Evolutionary conservation across 164 flowering plant species (phyloP), one percentile per base, ranked within the genome.

Genomic region (Aristolochia contorta): DNA sequence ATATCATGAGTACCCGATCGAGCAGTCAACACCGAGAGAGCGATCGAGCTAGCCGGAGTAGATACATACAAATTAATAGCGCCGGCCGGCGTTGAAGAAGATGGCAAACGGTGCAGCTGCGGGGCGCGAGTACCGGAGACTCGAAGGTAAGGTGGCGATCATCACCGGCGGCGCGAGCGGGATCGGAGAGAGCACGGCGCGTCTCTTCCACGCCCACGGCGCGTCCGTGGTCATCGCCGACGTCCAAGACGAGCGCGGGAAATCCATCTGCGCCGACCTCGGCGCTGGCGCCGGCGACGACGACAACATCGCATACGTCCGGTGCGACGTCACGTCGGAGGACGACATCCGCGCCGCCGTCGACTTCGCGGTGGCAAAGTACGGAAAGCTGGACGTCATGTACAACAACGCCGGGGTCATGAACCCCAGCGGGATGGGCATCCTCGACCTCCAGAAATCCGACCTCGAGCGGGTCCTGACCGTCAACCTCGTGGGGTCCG

Each of bases 81-180:
- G n/a, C n/a, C n/a, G n/a, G n/a, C n/a, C n/a, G n/a, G n/a, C 5
- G 30, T 27, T 5, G 30, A 27, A 27, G 43, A 37, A 37, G 43
- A 37, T 37, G 43, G 43, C 43, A n/a, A n/a, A n/a, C n/a, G n/a
- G n/a, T n/a, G n/a, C n/a, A n/a, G n/a, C n/a, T n/a, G n/a, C n/a
- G n/a, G n/a, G n/a, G n/a, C n/a, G n/a, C n/a, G n/a, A n/a, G n/a
- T 27, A 2, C 43, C 43, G n/a, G 27, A 87, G 97, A 60, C 76
- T 91, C 59, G n/a, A 62, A 51, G 96, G 94, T 24, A 83, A 78
- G 74, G 92, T 86, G 52, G 95, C 98, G 21, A 54, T 91, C 53
- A 80, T 91, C 37, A 89, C 96, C 0, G 96, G 98, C 13, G 98
- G 95, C 27, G 95, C 93, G 1, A 59, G 77, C 33, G 98, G 98